Conservation (phyloP, 257 asterid species). For the Plectranthus barbatus region DNA sequence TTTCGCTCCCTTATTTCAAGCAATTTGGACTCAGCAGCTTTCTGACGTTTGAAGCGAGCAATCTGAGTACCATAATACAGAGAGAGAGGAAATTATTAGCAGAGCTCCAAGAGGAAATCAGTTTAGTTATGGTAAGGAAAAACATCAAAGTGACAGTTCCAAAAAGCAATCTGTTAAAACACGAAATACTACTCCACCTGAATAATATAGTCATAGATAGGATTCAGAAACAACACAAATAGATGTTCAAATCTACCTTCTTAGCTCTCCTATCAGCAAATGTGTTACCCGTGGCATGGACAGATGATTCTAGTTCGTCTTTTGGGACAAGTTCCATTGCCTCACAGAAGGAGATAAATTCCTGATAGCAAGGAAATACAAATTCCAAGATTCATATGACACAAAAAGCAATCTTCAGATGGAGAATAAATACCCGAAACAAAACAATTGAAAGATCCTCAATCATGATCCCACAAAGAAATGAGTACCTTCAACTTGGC, state of each 20-base stretch:
- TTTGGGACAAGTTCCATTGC: slow-evolving; percentile 86
- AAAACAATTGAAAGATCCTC: not conserved
- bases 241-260: slow-evolving; percentile 70
- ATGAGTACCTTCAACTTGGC: slow-evolving; percentile 66
- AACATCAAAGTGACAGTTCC: not conserved
- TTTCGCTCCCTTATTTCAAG: slow-evolving; percentile 82
- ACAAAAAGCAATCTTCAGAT: not conserved
- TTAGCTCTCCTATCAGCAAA: slow-evolving; percentile 68
- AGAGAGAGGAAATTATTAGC: not conserved
- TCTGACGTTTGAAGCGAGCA: slow-evolving; percentile 77
- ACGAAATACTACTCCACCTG: no score
- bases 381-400: slow-evolving; percentile 2
- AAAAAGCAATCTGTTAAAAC: not conserved
- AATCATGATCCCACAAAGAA: not conserved
- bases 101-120: not conserved
- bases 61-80: slow-evolving; percentile 36
- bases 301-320: slow-evolving; percentile 57
- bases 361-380: slow-evolving; percentile 43
- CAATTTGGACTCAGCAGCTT: slow-evolving; percentile 78
- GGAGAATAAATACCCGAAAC: not conserved
- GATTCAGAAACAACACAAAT: no score
- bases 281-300: slow-evolving; percentile 31
- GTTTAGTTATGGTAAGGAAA: not conserved
- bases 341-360: slow-evolving; percentile 81
- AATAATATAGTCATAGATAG: no score